Evolutionary conservation across 306 rosid species (phyloP).

Genomic region (Cyamopsis tetragonoloba): DNA sequence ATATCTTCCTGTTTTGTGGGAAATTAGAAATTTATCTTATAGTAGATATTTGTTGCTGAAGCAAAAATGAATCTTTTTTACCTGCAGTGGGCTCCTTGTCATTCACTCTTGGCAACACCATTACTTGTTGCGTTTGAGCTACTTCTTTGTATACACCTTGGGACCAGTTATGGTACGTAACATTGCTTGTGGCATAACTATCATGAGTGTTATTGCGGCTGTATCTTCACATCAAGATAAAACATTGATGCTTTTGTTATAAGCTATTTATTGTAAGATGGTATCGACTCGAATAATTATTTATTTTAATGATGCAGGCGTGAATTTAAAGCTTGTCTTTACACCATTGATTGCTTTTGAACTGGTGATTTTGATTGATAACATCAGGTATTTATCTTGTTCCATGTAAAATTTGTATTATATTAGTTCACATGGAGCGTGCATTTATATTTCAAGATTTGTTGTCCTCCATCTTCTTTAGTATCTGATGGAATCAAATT

Average conservation of each 20-base stretch:
- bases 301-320: conserved; percentile 51
- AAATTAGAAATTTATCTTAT: conserved; percentile 13
- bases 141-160: conserved; percentile 78
- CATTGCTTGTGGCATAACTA: not conserved
- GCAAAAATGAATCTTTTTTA: conserved; percentile 19
- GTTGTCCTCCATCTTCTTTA: not conserved
- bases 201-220: not conserved
- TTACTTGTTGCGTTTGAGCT: conserved; percentile 90
- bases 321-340: conserved; percentile 82
- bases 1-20: conserved; percentile 7
- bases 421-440: not conserved
- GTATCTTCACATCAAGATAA: conserved; percentile 10
- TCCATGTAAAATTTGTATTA: not conserved
- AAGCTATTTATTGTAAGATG: not conserved
- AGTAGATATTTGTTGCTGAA: conserved; percentile 4
- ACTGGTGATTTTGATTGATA: conserved; percentile 72
- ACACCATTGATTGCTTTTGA: conserved; percentile 71
- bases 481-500: conserved; percentile 9
- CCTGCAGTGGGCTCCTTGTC: conserved; percentile 97
- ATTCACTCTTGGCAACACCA: conserved; percentile 72
- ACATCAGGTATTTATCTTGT: conserved; percentile 59
- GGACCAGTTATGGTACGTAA: conserved; percentile 56
- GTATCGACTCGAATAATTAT: not conserved
- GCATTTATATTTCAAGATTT: conserved; percentile 1
- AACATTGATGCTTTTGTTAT: not conserved